Evolutionary conservation across 2,329 filamentous ascomycete genomes (phyloP), one percentile per base, ranked within the genome.

Genomic region (Botryotinia narcissicola): DNA sequence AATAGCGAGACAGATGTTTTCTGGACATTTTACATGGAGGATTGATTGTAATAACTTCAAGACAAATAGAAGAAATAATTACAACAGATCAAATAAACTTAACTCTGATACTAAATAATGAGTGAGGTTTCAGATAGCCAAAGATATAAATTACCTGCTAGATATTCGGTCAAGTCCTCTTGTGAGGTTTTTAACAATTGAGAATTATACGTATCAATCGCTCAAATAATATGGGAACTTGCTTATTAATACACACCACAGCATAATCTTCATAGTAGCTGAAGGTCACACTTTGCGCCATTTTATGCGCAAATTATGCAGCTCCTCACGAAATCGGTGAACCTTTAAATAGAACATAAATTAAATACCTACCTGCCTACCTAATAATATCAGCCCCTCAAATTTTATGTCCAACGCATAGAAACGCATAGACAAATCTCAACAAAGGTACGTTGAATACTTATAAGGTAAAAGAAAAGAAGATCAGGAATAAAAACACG

Each of bases 351-450:
- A 59, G 48, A 35, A 61, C 37, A 62, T 40, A 59, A 62, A 40
- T n/a, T 9, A 57, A 32, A 32, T 57, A 57, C n/a, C 25, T 54
- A 54, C 48, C 48, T 54, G 12, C 25, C 48, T n/a, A 54, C 51
- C 51, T 57, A 32, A 57, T 57, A 29, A 57, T 57, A 16, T 67
- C 40, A 35, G 59, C 25, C 67, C 37, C 51, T 57, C 48, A 64
- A 35, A 35, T 72, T 71, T 71, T 67, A 72, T 54, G 46, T 72
- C 70, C 70, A 72, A 72, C 70, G 70, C 70, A 72, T 72, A 72
- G 54, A 70, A 44, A 68, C 69, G 16, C 57, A 60, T 46, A 42
- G 57, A 62, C 66, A 68, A 57, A 68, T 68, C 48, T 68, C 51
- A 35, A 48, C 63, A 35, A 48, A 44, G 61, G 60, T 66, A 67